Evolutionary conservation across 2,329 filamentous ascomycete species (phyloP).

Genomic region (Colletotrichum sojae): DNA sequence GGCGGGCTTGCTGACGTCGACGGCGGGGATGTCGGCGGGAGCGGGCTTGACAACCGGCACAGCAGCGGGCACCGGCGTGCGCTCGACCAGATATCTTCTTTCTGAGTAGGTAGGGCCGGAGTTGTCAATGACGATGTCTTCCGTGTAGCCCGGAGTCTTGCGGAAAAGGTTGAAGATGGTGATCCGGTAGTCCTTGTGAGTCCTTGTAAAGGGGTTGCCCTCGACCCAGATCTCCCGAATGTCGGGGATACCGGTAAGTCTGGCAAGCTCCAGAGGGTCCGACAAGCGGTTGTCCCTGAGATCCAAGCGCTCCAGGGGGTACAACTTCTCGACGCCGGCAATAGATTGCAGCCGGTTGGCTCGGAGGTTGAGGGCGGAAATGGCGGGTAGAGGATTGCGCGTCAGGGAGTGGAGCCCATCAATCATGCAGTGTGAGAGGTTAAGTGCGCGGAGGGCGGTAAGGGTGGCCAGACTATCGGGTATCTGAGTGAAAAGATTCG

Average conservation of each 20-base stretch:
- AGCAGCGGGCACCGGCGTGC: constrained; percentile 80
- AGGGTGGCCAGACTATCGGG: constrained; percentile 91
- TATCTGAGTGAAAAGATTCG: constrained; percentile 93
- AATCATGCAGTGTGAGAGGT: constrained; percentile 98
- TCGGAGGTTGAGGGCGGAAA: constrained; percentile 91
- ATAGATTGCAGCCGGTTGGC: constrained; percentile 90
- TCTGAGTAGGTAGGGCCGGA: constrained; percentile 88
- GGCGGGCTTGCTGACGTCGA: constrained; percentile 78
- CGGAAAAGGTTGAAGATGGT: constrained; percentile 98
- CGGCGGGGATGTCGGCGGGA: constrained; percentile 72
- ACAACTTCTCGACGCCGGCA: constrained; percentile 89
- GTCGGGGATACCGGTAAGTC: constrained; percentile 90
- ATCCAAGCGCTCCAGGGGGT: constrained; percentile 90
- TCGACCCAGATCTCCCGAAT: constrained; percentile 93
- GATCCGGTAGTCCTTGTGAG: constrained; percentile 86
- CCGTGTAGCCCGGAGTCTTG: constrained; percentile 87
- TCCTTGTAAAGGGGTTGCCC: constrained; percentile 92
- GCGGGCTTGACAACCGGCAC: constrained; percentile 84
- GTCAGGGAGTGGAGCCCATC: constrained; percentile 90
- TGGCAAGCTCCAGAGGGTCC: constrained; percentile 92
- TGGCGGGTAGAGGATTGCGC: constrained; percentile 89
- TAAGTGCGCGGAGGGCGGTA: constrained; percentile 90
- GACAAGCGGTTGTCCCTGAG: constrained; percentile 90
- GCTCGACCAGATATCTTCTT: constrained; percentile 85
- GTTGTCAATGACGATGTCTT: constrained; percentile 92